Conservation (phyloP, 73 alveolate species). For the Uronychia binucleata region DNA sequence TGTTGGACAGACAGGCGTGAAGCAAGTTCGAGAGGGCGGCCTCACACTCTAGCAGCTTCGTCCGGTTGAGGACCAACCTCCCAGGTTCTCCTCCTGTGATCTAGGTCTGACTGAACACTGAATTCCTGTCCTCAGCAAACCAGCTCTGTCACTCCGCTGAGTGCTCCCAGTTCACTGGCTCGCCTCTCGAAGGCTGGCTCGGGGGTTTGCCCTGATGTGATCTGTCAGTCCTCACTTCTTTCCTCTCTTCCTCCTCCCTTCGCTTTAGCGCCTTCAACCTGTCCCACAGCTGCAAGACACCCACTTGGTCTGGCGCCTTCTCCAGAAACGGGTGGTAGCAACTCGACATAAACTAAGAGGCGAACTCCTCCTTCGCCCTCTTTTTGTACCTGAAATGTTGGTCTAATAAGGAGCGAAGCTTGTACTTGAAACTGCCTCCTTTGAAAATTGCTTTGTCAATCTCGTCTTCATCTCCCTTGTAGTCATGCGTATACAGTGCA, state of each 20-base stretch:
- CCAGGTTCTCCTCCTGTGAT: too few relatives aligned
- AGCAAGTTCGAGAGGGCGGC: background rate
- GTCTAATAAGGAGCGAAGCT: background rate
- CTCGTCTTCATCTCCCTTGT: background rate
- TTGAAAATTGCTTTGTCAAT: background rate
- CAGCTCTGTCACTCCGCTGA: too few relatives aligned
- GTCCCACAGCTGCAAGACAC: too few relatives aligned
- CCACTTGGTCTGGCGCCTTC: too few relatives aligned
- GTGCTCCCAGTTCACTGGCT: background rate
- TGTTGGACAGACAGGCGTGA: background rate
- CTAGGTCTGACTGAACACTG: too few relatives aligned
- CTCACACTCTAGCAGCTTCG: background rate
- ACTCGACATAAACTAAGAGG: background rate
- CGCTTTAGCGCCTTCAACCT: too few relatives aligned
- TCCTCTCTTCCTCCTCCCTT: background rate
- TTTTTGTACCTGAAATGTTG: too few relatives aligned
- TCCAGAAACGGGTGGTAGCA: background rate
- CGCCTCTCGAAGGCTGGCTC: background rate
- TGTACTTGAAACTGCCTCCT: background rate
- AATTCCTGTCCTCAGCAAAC: too few relatives aligned
- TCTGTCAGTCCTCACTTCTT: background rate
- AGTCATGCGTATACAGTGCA: background rate
- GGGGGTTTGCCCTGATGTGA: background rate
- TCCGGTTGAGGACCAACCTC: background rate
- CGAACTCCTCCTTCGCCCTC: background rate